Conservation (phyloP, 225 moss, liverwort and hornwort genomes). For the Polytrichum commune region DNA sequence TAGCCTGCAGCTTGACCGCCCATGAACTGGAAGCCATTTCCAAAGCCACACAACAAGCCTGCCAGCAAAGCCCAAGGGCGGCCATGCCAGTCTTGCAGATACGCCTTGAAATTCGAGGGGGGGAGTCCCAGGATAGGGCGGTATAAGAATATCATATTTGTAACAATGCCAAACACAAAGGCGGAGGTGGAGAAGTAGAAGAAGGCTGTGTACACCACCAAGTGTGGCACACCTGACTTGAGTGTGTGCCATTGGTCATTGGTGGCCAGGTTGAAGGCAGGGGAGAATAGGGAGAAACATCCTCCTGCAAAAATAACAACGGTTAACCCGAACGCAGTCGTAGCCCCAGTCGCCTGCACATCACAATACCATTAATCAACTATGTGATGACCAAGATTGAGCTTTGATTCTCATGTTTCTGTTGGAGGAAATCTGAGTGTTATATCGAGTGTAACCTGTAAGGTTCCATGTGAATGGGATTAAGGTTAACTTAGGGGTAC, state of each 20-base stretch:
- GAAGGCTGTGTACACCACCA: slow-evolving; percentile 94
- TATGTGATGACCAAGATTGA: no score
- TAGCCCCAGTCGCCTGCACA: slow-evolving; percentile 53
- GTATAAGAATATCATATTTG: slow-evolving; percentile 75
- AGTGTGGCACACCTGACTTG: slow-evolving; percentile 72
- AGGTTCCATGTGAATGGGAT: no score
- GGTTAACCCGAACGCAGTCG: slow-evolving; percentile 60
- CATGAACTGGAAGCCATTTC: slow-evolving; percentile 97
- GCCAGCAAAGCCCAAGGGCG: slow-evolving; percentile 75
- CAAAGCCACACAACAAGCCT: slow-evolving; percentile 74
- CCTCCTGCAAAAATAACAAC: slow-evolving; percentile 78
- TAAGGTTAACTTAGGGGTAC: no score
- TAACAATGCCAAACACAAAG: slow-evolving; percentile 52
- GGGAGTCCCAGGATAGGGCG: slow-evolving; percentile 64
- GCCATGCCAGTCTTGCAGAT: slow-evolving; percentile 52
- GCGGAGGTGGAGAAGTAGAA: slow-evolving; percentile 86
- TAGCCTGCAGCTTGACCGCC: slow-evolving; percentile 97
- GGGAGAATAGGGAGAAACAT: slow-evolving; percentile 90
- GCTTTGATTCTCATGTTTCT: no score
- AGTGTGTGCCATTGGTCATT: slow-evolving; percentile 91
- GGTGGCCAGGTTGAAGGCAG: slow-evolving; percentile 87
- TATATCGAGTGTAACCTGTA: no score
- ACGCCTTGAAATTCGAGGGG: slow-evolving; percentile 53
- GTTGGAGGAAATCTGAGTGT: no score
- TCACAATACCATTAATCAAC: no score